Percentiles rank a stretch among this genome's conserved stretches.
Conservation (phyloP, 805 yeast species). For the Metschnikowia lochheadii region DNA sequence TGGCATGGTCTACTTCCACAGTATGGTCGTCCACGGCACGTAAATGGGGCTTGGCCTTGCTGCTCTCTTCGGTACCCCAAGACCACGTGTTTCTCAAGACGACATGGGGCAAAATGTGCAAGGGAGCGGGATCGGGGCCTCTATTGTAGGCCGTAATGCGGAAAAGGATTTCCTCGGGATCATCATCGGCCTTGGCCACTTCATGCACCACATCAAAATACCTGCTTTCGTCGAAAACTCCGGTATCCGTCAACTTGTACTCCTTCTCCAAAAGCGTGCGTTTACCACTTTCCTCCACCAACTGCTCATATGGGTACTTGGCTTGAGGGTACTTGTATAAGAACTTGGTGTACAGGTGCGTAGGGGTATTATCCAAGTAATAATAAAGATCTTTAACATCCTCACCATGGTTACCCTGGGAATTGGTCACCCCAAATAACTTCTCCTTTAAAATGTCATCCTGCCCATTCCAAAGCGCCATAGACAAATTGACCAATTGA, state of each 20-base stretch:
- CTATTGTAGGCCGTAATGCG: constrained; percentile 86
- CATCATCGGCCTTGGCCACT: constrained; percentile 80
- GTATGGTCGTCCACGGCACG: constrained; percentile 40
- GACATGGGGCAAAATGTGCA: constrained; percentile 81
- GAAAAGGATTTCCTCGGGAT: constrained; percentile 76
- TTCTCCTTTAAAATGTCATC: constrained; percentile 84
- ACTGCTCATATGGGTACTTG: constrained; percentile 75
- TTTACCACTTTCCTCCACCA: constrained; percentile 62
- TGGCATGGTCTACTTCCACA: constrained; percentile 60
- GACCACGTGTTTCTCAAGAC: constrained; percentile 88
- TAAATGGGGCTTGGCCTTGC: constrained; percentile 46
- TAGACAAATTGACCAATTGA: constrained; percentile 68
- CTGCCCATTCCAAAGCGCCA: constrained; percentile 89
- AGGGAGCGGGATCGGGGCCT: constrained; percentile 78
- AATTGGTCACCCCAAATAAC: constrained; percentile 83
- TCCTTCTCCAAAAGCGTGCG: constrained; percentile 68
- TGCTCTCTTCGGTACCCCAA: constrained; percentile 66
- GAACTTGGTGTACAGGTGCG: constrained; percentile 89
- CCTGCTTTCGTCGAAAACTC: constrained; percentile 62
- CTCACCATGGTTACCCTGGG: constrained; percentile 94
- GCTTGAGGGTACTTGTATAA: constrained; percentile 89
- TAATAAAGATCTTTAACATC: constrained; percentile 86
- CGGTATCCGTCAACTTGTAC: constrained; percentile 81
- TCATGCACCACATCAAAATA: constrained; percentile 88
- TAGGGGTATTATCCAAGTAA: constrained; percentile 86